phyloP scores from a whole-genome alignment of 768 basidiomycete genomes.

The Crepidotus variabilis region DNA sequence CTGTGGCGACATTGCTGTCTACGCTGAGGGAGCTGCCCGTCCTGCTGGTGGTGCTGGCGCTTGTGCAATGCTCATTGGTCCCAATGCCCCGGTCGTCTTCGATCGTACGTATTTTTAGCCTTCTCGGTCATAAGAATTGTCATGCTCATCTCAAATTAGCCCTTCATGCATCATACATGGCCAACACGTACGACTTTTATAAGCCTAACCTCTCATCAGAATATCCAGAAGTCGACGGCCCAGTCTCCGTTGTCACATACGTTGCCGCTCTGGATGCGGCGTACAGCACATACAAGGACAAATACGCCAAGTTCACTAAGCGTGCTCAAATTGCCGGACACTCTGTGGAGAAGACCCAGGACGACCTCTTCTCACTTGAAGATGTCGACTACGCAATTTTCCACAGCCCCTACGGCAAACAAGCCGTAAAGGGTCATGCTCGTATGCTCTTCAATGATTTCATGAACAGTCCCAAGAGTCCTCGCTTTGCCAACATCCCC shows the following conservation, averaged over 20 bases:
- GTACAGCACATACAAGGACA: conserved; percentile 81
- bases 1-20: conserved; percentile 95
- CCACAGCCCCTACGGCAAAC: conserved; percentile 98
- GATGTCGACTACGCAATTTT: conserved; percentile 91
- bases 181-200: conserved; percentile 98
- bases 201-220: conserved; percentile 95
- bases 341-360: conserved; percentile 36
- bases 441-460: conserved; percentile 94
- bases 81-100: conserved; percentile 90
- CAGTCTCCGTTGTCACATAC: conserved; percentile 93
- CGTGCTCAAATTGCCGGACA: conserved; percentile 33
- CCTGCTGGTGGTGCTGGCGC: conserved; percentile 98
- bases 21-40: conserved; percentile 92
- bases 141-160: conserved; percentile 43
- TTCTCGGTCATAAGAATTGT: conserved; percentile 3
- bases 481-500: conserved; percentile 68
- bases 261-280: conserved; percentile 89
- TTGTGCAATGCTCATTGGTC: conserved; percentile 91
- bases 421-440: conserved; percentile 95
- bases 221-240: conserved; percentile 97
- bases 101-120: conserved; percentile 68
- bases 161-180: conserved; percentile 95
- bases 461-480: conserved; percentile 64
- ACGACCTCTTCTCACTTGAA: conserved; percentile 64
- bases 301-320: conserved; percentile 66